These are phyloP conservation scores for Poterioochromonas sp. DNA, from an alignment of 352 stramenopile genomes.

Conservation along the genomic window DNA sequence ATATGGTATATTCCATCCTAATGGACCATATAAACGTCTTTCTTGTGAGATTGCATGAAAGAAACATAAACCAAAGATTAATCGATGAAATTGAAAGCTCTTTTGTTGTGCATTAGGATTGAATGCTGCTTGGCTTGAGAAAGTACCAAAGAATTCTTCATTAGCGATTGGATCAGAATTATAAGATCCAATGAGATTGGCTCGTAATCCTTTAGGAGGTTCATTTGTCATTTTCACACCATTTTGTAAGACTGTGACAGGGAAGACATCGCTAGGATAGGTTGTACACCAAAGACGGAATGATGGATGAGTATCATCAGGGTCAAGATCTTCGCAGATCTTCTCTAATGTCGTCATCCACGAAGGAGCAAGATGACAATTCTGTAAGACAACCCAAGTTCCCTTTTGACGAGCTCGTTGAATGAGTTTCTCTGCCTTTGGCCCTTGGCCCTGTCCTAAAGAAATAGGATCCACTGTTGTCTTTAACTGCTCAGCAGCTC, in stretches of 20 bases:
- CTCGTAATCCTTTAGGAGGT: constrained; percentile 73
- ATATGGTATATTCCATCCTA: constrained; percentile 91
- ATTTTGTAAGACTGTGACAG: constrained; percentile 81
- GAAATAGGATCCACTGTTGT: constrained; percentile 71
- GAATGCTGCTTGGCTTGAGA: too few species aligned
- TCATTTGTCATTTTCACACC: constrained; percentile 93
- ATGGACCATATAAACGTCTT: constrained; percentile 73
- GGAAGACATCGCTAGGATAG: constrained; percentile 83
- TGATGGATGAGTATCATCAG: constrained; percentile 63
- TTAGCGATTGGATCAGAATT: constrained; percentile 77
- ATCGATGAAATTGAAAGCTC: constrained; percentile 59
- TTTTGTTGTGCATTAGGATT: constrained; percentile 28
- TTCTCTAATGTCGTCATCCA: constrained; percentile 88
- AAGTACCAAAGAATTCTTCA: constrained; percentile 69
- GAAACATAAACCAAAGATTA: constrained; percentile 83
- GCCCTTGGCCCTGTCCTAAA: constrained; percentile 77
- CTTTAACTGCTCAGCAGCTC: constrained; percentile 63
- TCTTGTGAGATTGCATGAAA: constrained; percentile 87
- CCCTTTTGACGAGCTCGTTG: constrained; percentile 61
- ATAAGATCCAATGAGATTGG: constrained; percentile 80
- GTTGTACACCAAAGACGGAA: constrained; percentile 88
- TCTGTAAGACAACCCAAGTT: constrained; percentile 80
- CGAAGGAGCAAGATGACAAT: constrained; percentile 68
- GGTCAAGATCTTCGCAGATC: constrained; percentile 53
- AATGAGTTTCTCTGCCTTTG: constrained; percentile 77